Evolutionary conservation across 768 basidiomycete genomes (phyloP).

Genomic region (Boletus edulis): DNA sequence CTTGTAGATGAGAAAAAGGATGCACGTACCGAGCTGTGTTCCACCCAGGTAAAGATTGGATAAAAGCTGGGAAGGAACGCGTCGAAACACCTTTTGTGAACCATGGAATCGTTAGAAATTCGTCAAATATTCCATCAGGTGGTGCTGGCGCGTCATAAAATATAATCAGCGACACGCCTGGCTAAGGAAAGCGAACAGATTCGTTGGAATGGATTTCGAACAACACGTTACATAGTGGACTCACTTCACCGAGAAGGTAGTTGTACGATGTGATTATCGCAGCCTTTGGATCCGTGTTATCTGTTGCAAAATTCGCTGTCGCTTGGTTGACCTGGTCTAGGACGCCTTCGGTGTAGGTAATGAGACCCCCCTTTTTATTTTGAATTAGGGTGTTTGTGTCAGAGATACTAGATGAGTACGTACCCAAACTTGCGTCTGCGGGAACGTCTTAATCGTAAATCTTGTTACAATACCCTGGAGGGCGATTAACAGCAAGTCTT

Average conservation of each 20-base stretch:
- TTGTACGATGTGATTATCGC: conserved; percentile 45
- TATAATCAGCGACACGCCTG: conserved; percentile 31
- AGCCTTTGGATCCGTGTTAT: conserved; percentile 22
- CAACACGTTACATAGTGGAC: not conserved
- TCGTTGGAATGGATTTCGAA: not conserved
- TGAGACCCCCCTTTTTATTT: conserved; percentile 47
- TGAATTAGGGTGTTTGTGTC: not conserved
- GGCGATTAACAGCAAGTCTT: not conserved
- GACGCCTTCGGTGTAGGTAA: conserved; percentile 25
- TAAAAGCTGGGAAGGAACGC: conserved; percentile 14
- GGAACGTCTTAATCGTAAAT: conserved; percentile 51
- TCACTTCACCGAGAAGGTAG: conserved; percentile 1
- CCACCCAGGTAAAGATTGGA: conserved; percentile 1
- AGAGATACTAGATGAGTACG: conserved; percentile 7
- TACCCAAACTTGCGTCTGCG: conserved; percentile 63
- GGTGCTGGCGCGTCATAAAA: conserved; percentile 52
- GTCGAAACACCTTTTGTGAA: conserved; percentile 5
- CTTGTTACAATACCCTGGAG: conserved; percentile 55
- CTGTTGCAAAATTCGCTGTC: conserved; percentile 20
- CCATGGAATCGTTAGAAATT: conserved; percentile 22
- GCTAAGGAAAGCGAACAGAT: not conserved
- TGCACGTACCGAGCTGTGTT: not conserved
- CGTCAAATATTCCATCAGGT: conserved; percentile 20
- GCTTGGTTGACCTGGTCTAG: conserved; percentile 16
- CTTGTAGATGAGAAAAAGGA: not conserved